Conservation (phyloP, 2,329 filamentous ascomycete genomes). For the Rachicladosporium sp. region DNA sequence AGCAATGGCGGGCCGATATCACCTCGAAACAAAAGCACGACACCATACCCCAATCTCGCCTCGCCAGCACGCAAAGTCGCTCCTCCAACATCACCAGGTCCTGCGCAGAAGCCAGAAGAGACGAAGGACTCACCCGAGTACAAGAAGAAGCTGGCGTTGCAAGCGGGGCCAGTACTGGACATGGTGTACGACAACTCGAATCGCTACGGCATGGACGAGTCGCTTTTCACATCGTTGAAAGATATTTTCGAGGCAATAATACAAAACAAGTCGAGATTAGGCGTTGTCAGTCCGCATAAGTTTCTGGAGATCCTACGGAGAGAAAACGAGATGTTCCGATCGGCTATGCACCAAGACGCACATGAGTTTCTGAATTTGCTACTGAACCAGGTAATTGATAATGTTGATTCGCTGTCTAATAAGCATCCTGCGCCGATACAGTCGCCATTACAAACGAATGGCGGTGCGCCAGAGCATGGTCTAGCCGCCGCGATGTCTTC, state of each 20-base stretch:
- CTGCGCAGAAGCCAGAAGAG: constrained; percentile 62
- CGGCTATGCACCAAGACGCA: constrained; percentile 95
- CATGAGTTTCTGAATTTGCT: constrained; percentile 93
- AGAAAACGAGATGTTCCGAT: constrained; percentile 95
- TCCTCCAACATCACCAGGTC: constrained; percentile 42
- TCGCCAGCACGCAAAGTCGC: constrained; percentile 34
- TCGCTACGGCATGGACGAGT: constrained; percentile 86
- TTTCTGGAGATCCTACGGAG: constrained; percentile 88
- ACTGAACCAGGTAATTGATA: constrained; percentile 90
- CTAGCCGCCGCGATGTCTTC: constrained; percentile 10
- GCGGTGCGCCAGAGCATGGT: constrained; percentile 14
- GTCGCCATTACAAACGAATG: constrained; percentile 13
- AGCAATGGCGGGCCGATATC: constrained; percentile 17
- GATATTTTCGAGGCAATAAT: constrained; percentile 92
- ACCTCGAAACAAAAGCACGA: constrained; percentile 25
- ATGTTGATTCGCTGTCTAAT: constrained; percentile 78
- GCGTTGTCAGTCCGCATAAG: constrained; percentile 80
- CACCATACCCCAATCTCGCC: constrained; percentile 21
- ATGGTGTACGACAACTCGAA: constrained; percentile 68
- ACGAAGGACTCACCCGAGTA: constrained; percentile 91
- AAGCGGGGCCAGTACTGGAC: constrained; percentile 75
- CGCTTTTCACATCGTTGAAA: constrained; percentile 85
- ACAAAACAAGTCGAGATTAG: constrained; percentile 66
- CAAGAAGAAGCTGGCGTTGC: constrained; percentile 91
- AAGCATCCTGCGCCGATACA: constrained; percentile 35